These are phyloP conservation scores for Kockiozyma suomiensis DNA, from an alignment of 805 yeast genomes.

Conservation along the genomic window DNA sequence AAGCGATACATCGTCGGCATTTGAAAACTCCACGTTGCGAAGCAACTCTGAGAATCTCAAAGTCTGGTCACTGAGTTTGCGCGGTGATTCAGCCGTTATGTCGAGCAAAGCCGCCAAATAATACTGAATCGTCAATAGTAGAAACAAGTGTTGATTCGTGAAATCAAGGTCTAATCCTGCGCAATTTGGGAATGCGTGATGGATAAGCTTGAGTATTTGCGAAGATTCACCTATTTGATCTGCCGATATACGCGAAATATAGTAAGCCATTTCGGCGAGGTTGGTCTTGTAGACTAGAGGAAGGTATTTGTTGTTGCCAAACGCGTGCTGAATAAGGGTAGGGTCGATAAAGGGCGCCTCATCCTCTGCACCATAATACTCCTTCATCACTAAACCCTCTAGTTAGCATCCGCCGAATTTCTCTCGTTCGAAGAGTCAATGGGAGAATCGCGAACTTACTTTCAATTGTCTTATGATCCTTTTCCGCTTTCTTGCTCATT, in stretches of 20 bases:
- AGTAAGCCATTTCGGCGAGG: slow-evolving; percentile 12
- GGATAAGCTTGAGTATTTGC: neutral
- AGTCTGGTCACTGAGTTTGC: neutral
- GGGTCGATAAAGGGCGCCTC: slow-evolving; percentile 7
- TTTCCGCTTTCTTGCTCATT: neutral
- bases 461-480: neutral
- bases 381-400: slow-evolving; percentile 8
- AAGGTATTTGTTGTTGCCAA: neutral
- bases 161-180: neutral
- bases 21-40: neutral
- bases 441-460: no score
- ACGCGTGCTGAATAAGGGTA: neutral
- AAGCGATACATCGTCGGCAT: neutral
- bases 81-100: neutral
- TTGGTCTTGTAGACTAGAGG: slow-evolving; percentile 7
- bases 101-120: neutral
- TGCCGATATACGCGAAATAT: neutral
- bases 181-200: neutral
- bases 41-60: neutral
- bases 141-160: neutral
- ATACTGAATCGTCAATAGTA: neutral
- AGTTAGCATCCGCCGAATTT: neutral
- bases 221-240: neutral
- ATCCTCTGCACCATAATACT: neutral
- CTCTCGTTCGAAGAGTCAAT: no score